Conservation (phyloP, 2,329 filamentous ascomycete species). For the Calonectria crousiana region DNA sequence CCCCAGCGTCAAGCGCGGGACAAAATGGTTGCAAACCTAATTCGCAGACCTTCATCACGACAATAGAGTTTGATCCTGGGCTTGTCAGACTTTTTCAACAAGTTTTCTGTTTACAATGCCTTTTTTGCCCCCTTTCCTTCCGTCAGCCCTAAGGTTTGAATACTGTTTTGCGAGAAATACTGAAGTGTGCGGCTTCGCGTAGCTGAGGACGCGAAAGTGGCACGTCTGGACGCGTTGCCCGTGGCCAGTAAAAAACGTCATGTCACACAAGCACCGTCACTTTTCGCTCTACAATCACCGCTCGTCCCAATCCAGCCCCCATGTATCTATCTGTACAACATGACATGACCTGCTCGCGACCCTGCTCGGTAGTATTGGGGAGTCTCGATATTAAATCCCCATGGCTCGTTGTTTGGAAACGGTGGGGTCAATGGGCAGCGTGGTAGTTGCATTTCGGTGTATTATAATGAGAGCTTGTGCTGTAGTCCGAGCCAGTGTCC, state of each 20-base stretch:
- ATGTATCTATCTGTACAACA: neutral
- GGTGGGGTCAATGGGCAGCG: neutral
- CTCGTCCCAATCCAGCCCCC: neutral
- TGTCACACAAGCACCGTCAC: conserved; percentile 6
- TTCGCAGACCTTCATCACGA: neutral
- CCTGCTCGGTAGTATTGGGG: neutral
- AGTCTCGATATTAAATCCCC: neutral
- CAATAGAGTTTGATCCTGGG: neutral
- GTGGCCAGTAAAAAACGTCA: conserved; percentile 5
- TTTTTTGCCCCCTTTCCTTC: neutral
- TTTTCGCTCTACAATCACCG: neutral
- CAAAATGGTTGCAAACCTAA: neutral
- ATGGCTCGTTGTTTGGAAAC: neutral
- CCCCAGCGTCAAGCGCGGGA: conserved; percentile 1
- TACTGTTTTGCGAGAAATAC: neutral
- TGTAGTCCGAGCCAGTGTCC: neutral
- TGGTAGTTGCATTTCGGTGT: neutral
- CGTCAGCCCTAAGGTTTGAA: conserved; percentile 12
- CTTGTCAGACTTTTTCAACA: conserved; percentile 10
- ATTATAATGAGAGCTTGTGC: neutral
- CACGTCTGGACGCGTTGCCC: conserved; percentile 28
- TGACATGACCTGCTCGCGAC: neutral
- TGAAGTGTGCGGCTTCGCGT: conserved; percentile 17
- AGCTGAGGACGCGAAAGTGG: conserved; percentile 21
- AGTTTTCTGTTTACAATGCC: conserved; percentile 1